Conservation (phyloP, 208 protist species). For the Crithidia acanthocephali region DNA sequence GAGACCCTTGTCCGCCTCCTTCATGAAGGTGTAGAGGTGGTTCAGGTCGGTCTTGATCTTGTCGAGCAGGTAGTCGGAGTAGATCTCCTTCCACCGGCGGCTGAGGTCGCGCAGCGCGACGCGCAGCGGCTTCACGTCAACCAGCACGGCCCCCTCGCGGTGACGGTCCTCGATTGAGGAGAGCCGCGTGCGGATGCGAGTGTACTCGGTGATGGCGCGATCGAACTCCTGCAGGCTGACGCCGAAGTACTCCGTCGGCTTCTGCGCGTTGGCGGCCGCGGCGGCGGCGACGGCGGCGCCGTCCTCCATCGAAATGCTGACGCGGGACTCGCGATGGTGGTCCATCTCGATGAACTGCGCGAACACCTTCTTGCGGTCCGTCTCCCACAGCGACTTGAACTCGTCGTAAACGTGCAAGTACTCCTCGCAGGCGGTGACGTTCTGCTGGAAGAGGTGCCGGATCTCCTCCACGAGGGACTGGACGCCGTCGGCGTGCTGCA, state of each 20-base stretch:
- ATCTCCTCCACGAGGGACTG: conserved; percentile 73
- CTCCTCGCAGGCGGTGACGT: conserved; percentile 80
- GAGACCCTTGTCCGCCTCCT: conserved; percentile 91
- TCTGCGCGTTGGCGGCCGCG: conserved; percentile 33
- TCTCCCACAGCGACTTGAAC: conserved; percentile 94
- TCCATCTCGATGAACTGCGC: conserved; percentile 85
- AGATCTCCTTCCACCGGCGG: conserved; percentile 96
- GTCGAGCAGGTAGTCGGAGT: conserved; percentile 93
- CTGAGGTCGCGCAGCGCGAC: conserved; percentile 91
- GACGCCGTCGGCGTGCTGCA: conserved; percentile 67
- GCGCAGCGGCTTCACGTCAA: conserved; percentile 97
- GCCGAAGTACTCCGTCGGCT: conserved; percentile 87
- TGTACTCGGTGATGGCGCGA: conserved; percentile 94
- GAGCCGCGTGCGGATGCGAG: conserved; percentile 81
- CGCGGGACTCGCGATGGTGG: conserved; percentile 13
- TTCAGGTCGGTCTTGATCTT: conserved; percentile 89
- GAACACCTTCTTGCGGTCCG: conserved; percentile 89
- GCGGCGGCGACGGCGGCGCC: conserved; percentile 22
- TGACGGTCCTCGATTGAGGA: conserved; percentile 89
- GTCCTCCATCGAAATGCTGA: conserved; percentile 65
- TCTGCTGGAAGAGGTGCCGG: conserved; percentile 69
- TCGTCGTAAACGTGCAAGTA: conserved; percentile 86
- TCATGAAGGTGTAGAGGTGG: conserved; percentile 92
- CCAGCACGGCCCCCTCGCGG: conserved; percentile 90
- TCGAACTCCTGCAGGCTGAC: conserved; percentile 94